Evolutionary conservation across 805 yeast genomes (phyloP), one percentile per base, ranked within the genome.

Genomic region (Kluyveromyces nonfermentans): DNA sequence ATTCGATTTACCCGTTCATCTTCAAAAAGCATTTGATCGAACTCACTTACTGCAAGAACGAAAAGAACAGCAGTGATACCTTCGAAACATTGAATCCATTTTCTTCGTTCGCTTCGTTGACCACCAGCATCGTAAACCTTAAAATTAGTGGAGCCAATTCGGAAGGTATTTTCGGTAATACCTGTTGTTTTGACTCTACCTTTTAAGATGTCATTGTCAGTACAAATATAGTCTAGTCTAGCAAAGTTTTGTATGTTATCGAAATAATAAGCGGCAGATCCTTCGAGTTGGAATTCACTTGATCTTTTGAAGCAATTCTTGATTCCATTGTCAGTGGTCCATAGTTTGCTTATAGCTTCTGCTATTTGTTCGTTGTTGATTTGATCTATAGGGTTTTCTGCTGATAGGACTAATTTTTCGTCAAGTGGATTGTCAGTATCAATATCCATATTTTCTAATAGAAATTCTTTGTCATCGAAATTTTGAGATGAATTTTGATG

Each of bases 101-200:
- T 89, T 53, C 82, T 78, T 48, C 97, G 73, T 61, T 89, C 97
- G 17, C 86, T 78, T 48, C 96, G 68, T 65, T 89, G 97, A 1
- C 98, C 98, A 42, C 98, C 98, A 4, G 96, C 97, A 70, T 93
- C 98, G 36, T 88, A 67, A 35, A 93, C 85, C 55, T 78, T 80
- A 60, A 89, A 81, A 50, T 72, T 76, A 38, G 78, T 73, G 2
- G 77, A 72, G 8, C 78, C 77, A 48, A 90, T 77, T 44, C 72
- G 71, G 65, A 93, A 89, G 43, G 72, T 75, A 5, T 93, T 83
- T 61, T 90, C 96, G 1, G 94, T 84, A 42, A 93, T 87, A 3
- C 98, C 98, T 0, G 97, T 89, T 12, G 98, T 90, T 65, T 90
- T 89, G 55, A 93, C 85, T 31, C 98, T 72, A 4, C 96, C 97